Evolutionary conservation across 2,329 filamentous ascomycete species (phyloP).

Genomic region (Trichoderma brevicompactum): DNA sequence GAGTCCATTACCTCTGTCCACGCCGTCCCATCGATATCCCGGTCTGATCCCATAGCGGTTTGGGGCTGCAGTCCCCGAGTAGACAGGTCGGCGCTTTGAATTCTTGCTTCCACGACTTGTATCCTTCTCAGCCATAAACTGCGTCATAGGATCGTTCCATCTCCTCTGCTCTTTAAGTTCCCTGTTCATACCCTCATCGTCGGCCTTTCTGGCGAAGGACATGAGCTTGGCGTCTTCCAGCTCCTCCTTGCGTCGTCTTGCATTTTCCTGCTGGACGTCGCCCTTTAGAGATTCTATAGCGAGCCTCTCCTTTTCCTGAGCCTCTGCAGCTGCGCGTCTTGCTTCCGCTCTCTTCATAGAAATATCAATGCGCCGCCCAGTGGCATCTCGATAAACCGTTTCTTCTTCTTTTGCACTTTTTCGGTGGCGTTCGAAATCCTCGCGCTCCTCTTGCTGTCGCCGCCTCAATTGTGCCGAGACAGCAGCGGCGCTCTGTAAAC

Average conservation of each 20-base stretch:
- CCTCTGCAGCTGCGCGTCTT: constrained; percentile 65
- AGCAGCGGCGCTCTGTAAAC: constrained; percentile 80
- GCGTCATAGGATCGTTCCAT: constrained; percentile 94
- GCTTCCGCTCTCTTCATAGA: constrained; percentile 88
- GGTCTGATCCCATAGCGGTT: constrained; percentile 94
- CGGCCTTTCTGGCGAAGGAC: constrained; percentile 76
- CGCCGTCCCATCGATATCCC: constrained; percentile 95
- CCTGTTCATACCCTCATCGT: constrained; percentile 84
- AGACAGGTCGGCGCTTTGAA: constrained; percentile 63
- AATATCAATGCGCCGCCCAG: constrained; percentile 90
- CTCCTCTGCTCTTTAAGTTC: constrained; percentile 75
- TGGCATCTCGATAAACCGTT: constrained; percentile 94
- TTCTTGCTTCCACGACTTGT: constrained; percentile 40
- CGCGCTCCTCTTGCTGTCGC: constrained; percentile 67
- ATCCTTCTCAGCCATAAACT: constrained; percentile 65
- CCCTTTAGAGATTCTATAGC: constrained; percentile 76
- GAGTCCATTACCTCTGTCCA: constrained; percentile 91
- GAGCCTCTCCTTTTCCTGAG: constrained; percentile 71
- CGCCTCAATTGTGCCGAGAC: constrained; percentile 71
- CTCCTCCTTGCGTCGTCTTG: constrained; percentile 65
- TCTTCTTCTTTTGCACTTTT: constrained; percentile 64
- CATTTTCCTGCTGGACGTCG: constrained; percentile 78
- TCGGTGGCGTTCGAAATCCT: constrained; percentile 51
- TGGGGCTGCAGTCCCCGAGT: constrained; percentile 78
- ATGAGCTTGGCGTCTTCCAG: constrained; percentile 83